Evolutionary conservation across 208 protist genomes (phyloP), one percentile per base, ranked within the genome.

Genomic region (Crithidia brevicula): DNA sequence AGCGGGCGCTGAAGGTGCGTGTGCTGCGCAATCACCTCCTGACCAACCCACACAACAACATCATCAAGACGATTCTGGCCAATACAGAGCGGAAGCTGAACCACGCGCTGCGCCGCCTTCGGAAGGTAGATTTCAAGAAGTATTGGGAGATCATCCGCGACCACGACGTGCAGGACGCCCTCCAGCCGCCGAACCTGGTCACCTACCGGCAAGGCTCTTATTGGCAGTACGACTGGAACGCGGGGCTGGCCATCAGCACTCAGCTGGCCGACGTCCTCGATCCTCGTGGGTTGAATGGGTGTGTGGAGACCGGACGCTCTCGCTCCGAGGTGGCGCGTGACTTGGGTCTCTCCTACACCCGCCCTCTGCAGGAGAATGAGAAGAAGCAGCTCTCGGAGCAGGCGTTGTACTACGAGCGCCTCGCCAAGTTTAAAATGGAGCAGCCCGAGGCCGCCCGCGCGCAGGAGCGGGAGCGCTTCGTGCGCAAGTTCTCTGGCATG

Each of bases 81-180:
- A 88, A 83, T 58, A 94, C 81, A 31, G 89, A 97, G 74, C 79
- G 72, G 27, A 86, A 86, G 70, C 88, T 97, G 15, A 84, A 85
- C 25, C 82, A 91, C 70, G 71, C 85, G 7, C 81, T 97, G 51
- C 92, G 92, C 16, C 85, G 79, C 18, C 79, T 95, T 52, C 87
- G 92, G 27, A 97, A 97, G 76, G 73, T 89, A 10, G 92, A 97
- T 60, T 97, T 97, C 69, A 91, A 86, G 52, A 75, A 81, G 33
- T 97, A 97, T 66, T 97, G 92, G 92, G 89, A 97, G 77, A 93
- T 97, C 31, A 88, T 97, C 15, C 87, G 92, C 23, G 92, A 97
- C 62, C 92, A 97, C 72, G 92, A 97, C 64, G 86, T 97, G 33
- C 89, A 94, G 72, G 92, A 97, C 63, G 74, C 95, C 22, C 70